Evolutionary conservation across 2,329 filamentous ascomycete species (phyloP).

Genomic region (Cladosporium oxysporum): DNA sequence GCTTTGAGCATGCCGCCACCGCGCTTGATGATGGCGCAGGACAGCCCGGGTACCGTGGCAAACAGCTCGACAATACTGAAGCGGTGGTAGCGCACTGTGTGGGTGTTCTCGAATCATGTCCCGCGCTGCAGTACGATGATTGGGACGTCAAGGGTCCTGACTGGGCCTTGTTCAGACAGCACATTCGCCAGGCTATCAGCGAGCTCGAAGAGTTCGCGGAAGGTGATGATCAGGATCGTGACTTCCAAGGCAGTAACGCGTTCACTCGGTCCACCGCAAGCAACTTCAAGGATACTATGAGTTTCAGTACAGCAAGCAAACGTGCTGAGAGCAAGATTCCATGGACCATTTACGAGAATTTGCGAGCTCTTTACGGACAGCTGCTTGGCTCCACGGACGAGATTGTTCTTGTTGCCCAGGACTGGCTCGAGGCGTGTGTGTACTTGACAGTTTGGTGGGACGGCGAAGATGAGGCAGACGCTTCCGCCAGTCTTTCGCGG

Average conservation of each 20-base stretch:
- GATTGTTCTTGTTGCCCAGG: constrained; percentile 75
- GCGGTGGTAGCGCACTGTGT: constrained; percentile 69
- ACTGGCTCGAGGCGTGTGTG: constrained; percentile 89
- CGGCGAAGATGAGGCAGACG: constrained; percentile 62
- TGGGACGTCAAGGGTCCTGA: constrained; percentile 83
- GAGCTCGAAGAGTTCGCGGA: constrained; percentile 78
- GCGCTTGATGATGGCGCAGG: constrained; percentile 61
- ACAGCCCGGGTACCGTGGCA: constrained; percentile 69
- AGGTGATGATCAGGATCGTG: constrained; percentile 57
- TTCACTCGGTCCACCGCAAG: constrained; percentile 33
- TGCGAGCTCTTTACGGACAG: constrained; percentile 78
- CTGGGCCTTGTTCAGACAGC: constrained; percentile 81
- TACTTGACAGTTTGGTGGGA: constrained; percentile 91
- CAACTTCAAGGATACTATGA: constrained; percentile 42
- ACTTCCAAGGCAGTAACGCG: constrained; percentile 36
- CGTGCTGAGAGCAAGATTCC: constrained; percentile 85
- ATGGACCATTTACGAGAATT: constrained; percentile 84
- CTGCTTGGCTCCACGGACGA: constrained; percentile 73
- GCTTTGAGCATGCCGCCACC: constrained; percentile 73
- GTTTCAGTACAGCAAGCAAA: constrained; percentile 65
- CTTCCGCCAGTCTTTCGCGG: constrained; percentile 47
- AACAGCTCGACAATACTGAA: constrained; percentile 76
- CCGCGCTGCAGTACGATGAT: constrained; percentile 63
- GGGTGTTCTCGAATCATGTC: constrained; percentile 71
- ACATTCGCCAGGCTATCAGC: constrained; percentile 67